Percentiles rank a stretch among this genome's conserved stretches.
These are phyloP conservation scores for Ceratocystis colombiana DNA, from an alignment of 2,329 filamentous ascomycete genomes.

Conservation along the genomic window DNA sequence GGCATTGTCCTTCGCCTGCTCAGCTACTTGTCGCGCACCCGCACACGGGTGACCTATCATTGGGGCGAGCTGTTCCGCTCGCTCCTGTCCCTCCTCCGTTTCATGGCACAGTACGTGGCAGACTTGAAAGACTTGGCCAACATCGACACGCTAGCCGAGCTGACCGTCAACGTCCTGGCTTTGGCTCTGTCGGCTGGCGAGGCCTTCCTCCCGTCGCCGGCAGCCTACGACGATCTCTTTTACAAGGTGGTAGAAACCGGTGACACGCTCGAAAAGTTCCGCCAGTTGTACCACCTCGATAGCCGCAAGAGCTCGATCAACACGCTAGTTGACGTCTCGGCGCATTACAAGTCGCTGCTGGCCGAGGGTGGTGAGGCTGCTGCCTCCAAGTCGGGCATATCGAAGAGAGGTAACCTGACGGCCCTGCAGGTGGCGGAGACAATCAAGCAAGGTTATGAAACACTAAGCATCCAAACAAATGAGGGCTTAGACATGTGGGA, in stretches of 20 bases:
- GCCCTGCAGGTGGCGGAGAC: slow-evolving; percentile 77
- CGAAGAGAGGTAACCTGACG: slow-evolving; percentile 43
- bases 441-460: slow-evolving; percentile 95
- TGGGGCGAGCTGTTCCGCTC: slow-evolving; percentile 94
- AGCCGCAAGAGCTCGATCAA: slow-evolving; percentile 64
- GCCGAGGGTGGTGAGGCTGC: slow-evolving; percentile 41
- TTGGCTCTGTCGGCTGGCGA: slow-evolving; percentile 79
- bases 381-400: background rate
- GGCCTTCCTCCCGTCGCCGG: slow-evolving; percentile 75
- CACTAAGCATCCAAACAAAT: slow-evolving; percentile 77
- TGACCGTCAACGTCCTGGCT: slow-evolving; percentile 71
- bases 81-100: slow-evolving; percentile 76
- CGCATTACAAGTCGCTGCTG: slow-evolving; percentile 79
- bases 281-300: slow-evolving; percentile 58
- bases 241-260: slow-evolving; percentile 96
- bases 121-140: slow-evolving; percentile 62
- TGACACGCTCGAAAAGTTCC: slow-evolving; percentile 70
- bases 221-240: slow-evolving; percentile 90
- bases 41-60: slow-evolving; percentile 76
- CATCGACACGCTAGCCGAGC: slow-evolving; percentile 63
- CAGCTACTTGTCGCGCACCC: slow-evolving; percentile 70
- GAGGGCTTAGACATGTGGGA: slow-evolving; percentile 82
- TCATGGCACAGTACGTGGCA: slow-evolving; percentile 73
- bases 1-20: slow-evolving; percentile 74
- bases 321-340: slow-evolving; percentile 69